A percentile compares a stretch with the other conserved stretches of the same genome.
Conservation (phyloP, 169 alveolate species). For the Toxoplasma gondii region DNA sequence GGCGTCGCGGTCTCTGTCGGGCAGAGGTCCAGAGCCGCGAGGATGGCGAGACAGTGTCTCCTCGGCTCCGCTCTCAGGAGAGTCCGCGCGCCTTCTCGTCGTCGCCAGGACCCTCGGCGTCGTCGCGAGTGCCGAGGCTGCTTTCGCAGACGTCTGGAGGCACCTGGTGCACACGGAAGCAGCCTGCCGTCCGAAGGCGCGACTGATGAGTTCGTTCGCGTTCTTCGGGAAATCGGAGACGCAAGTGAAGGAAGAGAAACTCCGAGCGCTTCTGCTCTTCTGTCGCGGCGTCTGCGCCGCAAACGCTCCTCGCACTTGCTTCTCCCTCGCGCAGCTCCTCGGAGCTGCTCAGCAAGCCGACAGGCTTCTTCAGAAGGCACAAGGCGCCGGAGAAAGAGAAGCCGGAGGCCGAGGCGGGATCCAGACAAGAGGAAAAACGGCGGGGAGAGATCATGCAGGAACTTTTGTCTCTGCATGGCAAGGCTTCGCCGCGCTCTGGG, state of each 20-base stretch:
- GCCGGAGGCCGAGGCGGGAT: not conserved
- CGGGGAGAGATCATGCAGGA: not conserved
- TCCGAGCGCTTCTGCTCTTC: not conserved
- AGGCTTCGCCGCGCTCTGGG: not conserved
- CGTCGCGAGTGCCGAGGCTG: not conserved
- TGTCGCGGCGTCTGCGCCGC: constrained; percentile 41
- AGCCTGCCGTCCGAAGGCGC: not conserved
- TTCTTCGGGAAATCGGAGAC: not conserved
- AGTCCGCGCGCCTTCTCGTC: not conserved
- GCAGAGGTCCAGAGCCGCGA: too few relatives aligned
- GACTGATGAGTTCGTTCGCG: constrained; percentile 1
- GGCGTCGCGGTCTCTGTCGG: too few relatives aligned
- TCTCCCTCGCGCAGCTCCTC: not conserved
- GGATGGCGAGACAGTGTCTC: not conserved
- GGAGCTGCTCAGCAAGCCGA: not conserved
- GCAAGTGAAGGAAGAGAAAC: not conserved
- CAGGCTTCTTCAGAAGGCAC: not conserved
- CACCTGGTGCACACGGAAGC: not conserved
- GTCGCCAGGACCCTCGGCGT: not conserved
- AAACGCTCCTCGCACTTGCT: constrained; percentile 4
- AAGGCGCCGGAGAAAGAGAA: not conserved
- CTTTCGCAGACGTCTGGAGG: not conserved
- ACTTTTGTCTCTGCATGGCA: not conserved
- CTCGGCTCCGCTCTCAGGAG: not conserved
- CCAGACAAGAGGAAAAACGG: not conserved